These are phyloP conservation scores for Podospora comata DNA, from an alignment of 495 filamentous ascomycete genomes.

Conservation along the genomic window DNA sequence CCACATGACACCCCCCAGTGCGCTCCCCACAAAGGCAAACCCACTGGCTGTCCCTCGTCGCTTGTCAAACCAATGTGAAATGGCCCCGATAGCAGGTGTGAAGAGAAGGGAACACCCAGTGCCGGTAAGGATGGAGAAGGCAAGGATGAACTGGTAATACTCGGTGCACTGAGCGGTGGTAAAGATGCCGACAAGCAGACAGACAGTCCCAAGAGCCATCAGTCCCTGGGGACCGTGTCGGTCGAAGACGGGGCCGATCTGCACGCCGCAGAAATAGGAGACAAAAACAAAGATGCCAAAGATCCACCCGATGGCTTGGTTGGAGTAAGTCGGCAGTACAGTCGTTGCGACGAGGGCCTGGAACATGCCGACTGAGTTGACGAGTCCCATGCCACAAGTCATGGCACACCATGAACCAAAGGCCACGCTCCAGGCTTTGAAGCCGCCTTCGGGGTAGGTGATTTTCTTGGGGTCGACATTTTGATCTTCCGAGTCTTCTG, in stretches of 20 bases:
- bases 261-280: constrained; percentile 6
- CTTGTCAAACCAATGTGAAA: constrained; percentile 4
- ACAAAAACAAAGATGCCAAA: constrained; percentile 3
- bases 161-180: constrained; percentile 3
- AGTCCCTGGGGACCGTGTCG: not conserved
- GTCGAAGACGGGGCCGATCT: constrained; percentile 1
- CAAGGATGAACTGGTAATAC: constrained; percentile 5
- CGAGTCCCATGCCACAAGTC: constrained; percentile 1
- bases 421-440: not conserved
- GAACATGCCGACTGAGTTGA: constrained; percentile 7
- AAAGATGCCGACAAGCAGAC: constrained; percentile 1
- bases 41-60: constrained; percentile 1
- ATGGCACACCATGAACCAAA: constrained; percentile 3
- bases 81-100: constrained; percentile 2
- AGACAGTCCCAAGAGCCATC: not conserved
- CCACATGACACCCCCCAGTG: constrained; percentile 1
- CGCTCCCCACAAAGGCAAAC: constrained; percentile 1
- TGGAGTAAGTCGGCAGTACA: not conserved
- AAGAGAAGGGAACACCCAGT: constrained; percentile 3
- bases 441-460: constrained; percentile 1
- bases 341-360: not conserved
- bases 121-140: constrained; percentile 3
- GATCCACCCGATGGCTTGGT: constrained; percentile 4
- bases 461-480: not conserved
- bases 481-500: not conserved